Percentiles rank a stretch among this genome's conserved stretches.
These are phyloP conservation scores for Hordeum marinum DNA, from an alignment of 176 grass and related monocot species.

Conservation along the genomic window DNA sequence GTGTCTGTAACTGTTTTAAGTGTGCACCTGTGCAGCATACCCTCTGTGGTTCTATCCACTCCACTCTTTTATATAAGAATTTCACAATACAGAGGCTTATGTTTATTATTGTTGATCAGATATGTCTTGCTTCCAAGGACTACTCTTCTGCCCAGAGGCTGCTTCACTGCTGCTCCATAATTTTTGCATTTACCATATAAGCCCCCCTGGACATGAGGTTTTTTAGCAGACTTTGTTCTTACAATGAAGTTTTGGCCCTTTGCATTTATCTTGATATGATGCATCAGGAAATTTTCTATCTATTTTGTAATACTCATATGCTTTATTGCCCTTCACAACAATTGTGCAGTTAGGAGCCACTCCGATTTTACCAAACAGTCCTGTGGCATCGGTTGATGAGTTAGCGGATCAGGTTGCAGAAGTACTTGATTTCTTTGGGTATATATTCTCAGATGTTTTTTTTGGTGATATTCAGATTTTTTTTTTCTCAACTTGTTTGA, in stretches of 20 bases:
- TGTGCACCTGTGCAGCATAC: not conserved
- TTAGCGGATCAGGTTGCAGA: slow-evolving; percentile 86
- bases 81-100: not conserved
- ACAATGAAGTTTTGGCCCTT: not conserved
- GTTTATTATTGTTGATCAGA: slow-evolving; percentile 56
- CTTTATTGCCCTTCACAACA: slow-evolving; percentile 32
- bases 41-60: not conserved
- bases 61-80: slow-evolving; percentile 1
- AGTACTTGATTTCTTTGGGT: slow-evolving; percentile 95
- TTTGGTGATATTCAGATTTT: not conserved
- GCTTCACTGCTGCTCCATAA: slow-evolving; percentile 84
- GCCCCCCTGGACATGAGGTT: slow-evolving; percentile 95
- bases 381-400: slow-evolving; percentile 70
- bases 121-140: slow-evolving; percentile 97
- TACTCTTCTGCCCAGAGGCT: slow-evolving; percentile 92
- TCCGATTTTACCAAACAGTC: slow-evolving; percentile 58
- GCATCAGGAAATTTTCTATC: not conserved
- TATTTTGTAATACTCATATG: slow-evolving; percentile 1
- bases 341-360: slow-evolving; percentile 79
- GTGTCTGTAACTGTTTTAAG: not conserved
- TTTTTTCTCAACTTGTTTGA: not conserved
- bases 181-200: slow-evolving; percentile 98
- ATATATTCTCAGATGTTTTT: slow-evolving; percentile 21
- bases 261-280: slow-evolving; percentile 10
- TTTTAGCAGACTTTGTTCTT: slow-evolving; percentile 14